Evolutionary conservation across 2,329 filamentous ascomycete genomes (phyloP).

Genomic region (Gliomastix tumulicola): DNA sequence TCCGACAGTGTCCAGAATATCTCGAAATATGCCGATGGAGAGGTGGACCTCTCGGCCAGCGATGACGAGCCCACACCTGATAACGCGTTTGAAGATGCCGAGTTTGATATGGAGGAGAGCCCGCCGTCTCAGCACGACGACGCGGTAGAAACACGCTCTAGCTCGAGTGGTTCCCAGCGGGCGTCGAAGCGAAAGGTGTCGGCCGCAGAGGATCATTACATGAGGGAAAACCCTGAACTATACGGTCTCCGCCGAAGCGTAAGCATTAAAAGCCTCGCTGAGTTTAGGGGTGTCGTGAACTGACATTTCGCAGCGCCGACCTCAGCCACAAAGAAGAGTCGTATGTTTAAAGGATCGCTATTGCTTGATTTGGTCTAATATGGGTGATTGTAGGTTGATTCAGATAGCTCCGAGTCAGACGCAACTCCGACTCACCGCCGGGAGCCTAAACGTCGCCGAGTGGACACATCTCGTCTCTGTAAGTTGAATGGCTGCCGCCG

Average conservation of each 20-base stretch:
- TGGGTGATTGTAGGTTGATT: slow-evolving; percentile 32
- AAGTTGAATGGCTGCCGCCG: slow-evolving; percentile 20
- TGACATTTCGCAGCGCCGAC: too few species aligned
- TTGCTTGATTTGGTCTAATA: too few species aligned
- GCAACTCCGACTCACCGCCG: slow-evolving; percentile 50
- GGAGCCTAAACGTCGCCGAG: slow-evolving; percentile 61
- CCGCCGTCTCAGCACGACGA: slow-evolving; percentile 34
- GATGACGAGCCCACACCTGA: slow-evolving; percentile 43
- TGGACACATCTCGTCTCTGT: slow-evolving; percentile 59
- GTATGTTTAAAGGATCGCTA: too few species aligned
- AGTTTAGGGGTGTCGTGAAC: too few species aligned
- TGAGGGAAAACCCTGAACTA: slow-evolving; percentile 85
- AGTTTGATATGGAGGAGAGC: slow-evolving; percentile 69
- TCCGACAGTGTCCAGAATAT: slow-evolving; percentile 34
- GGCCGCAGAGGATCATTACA: slow-evolving; percentile 72
- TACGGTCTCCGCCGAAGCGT: slow-evolving; percentile 93
- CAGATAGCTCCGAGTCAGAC: slow-evolving; percentile 67
- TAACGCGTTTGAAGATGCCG: slow-evolving; percentile 59
- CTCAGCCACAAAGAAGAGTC: too few species aligned
- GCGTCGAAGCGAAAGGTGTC: slow-evolving; percentile 66
- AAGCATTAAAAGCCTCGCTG: slow-evolving; percentile 1
- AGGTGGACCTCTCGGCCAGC: slow-evolving; percentile 33
- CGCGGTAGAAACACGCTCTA: slow-evolving; percentile 49
- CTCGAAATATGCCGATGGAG: slow-evolving; percentile 30
- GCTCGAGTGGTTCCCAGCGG: slow-evolving; percentile 64